These are phyloP conservation scores for Spathaspora sp. DNA, from an alignment of 1,139 yeast genomes.

Conservation along the genomic window DNA sequence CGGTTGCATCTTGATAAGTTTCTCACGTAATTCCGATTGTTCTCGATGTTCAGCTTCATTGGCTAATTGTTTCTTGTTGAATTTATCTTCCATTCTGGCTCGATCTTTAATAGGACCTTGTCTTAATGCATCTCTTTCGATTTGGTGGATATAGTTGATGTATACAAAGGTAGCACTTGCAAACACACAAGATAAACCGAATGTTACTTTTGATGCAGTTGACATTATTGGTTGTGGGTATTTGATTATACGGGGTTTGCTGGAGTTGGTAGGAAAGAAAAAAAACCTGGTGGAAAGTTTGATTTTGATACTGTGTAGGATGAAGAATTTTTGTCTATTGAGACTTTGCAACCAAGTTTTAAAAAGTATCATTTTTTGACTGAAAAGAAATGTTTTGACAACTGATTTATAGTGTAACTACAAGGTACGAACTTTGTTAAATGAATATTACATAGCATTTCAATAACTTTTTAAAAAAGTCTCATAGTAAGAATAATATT, in stretches of 20 bases:
- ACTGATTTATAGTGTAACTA: too few species aligned
- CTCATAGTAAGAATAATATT: too few species aligned
- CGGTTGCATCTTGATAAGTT: conserved; percentile 68
- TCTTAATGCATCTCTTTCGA: conserved; percentile 66
- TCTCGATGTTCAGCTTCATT: conserved; percentile 74
- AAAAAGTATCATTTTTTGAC: not conserved
- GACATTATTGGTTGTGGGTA: conserved; percentile 48
- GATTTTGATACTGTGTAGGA: not conserved
- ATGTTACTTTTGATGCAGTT: conserved; percentile 67
- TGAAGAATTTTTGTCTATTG: not conserved
- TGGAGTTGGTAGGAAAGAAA: not conserved
- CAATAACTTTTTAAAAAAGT: too few species aligned
- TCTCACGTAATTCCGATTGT: conserved; percentile 65
- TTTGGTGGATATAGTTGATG: conserved; percentile 66
- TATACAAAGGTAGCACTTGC: conserved; percentile 62
- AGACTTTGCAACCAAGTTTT: not conserved
- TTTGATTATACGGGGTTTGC: not conserved
- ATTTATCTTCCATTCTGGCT: conserved; percentile 52
- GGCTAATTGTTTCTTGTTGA: conserved; percentile 41
- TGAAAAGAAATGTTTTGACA: too few species aligned
- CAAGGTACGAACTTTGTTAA: too few species aligned
- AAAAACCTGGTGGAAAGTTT: not conserved
- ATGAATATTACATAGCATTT: too few species aligned
- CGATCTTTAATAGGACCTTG: conserved; percentile 85
- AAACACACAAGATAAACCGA: conserved; percentile 55